A percentile compares a stretch with the other conserved stretches of the same genome.
Conservation (phyloP, 2,329 filamentous ascomycete species). For the Coniochaeta prunicola region DNA sequence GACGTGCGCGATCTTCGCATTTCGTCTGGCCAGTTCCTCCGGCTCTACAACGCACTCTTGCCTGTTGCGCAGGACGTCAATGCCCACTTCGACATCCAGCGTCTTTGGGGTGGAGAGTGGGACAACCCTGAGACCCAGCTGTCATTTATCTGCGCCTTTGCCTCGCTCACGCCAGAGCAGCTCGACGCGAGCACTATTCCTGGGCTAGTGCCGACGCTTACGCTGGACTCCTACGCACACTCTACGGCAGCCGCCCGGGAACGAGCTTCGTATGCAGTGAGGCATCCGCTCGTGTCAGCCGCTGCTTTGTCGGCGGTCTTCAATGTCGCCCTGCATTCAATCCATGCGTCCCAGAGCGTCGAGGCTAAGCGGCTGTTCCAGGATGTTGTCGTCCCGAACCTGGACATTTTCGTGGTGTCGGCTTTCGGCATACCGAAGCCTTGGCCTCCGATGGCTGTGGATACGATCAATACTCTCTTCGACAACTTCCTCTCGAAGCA, state of each 20-base stretch:
- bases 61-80: constrained; percentile 58
- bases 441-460: constrained; percentile 67
- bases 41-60: constrained; percentile 71
- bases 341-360: constrained; percentile 52
- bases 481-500: constrained; percentile 76
- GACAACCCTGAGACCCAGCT: constrained; percentile 79
- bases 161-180: constrained; percentile 66
- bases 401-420: constrained; percentile 73
- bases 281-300: constrained; percentile 81
- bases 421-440: constrained; percentile 71
- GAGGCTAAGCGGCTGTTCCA: constrained; percentile 61
- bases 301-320: constrained; percentile 70
- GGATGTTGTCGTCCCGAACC: constrained; percentile 62
- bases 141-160: constrained; percentile 86
- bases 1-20: constrained; percentile 73
- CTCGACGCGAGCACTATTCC: constrained; percentile 83
- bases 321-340: constrained; percentile 54
- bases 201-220: constrained; percentile 71
- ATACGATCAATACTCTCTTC: constrained; percentile 71
- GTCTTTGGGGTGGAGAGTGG: constrained; percentile 88
- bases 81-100: constrained; percentile 71
- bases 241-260: constrained; percentile 42
- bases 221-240: constrained; percentile 46
- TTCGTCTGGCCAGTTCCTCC: constrained; percentile 71
- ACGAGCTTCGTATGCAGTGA: constrained; percentile 56